Evolutionary conservation across 2,329 filamentous ascomycete genomes (phyloP), one percentile per base, ranked within the genome.

Genomic region (Pseudohalonectria lignicola): DNA sequence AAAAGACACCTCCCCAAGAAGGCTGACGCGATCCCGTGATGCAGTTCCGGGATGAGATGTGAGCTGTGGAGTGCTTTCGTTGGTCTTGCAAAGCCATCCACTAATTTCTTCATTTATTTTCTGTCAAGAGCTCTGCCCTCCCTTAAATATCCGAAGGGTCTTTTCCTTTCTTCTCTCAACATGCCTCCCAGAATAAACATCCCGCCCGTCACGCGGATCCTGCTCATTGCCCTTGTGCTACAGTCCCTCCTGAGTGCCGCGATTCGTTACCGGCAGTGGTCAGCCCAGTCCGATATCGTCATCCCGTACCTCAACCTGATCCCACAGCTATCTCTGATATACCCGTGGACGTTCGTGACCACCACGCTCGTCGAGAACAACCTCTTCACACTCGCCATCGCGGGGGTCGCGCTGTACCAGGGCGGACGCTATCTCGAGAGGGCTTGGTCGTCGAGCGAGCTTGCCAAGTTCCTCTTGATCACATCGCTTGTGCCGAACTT

Each of bases 381-480:
- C 58, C 69, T 96, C 50, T 83, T 94, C 53, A 94, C 86, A 10
- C 69, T 95, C 31, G 63, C 76, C 19, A 76, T 94, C 41, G 86
- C 86, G 34, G 79, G 72, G 20, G 66, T 80, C 31, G 88, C 88
- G 1, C 63, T 96, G 39, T 94, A 88, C 60, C 86, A 94, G 64
- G 90, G 90, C 39, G 92, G 92, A 9, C 79, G 87, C 50, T 98
- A 98, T 59, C 75, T 98, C 17, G 92, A 98, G 70, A 74, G 92
- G 53, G 90, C 92, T 25, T 98, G 90, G 92, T 88, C 87, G 23
- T 90, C 86, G 19, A 76, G 74, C 41, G 90, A 96, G 59, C 86
- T 95, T 57, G 86, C 79, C 52, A 95, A 94, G 61, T 95, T 95
- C 57, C 67, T 95, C 34, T 64, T 84, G 13, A 70, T 94, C 46